A percentile compares a stretch with the other conserved stretches of the same genome.
These are phyloP conservation scores for Lipomyces oligophaga DNA, from an alignment of 805 yeast genomes.

Conservation along the genomic window DNA sequence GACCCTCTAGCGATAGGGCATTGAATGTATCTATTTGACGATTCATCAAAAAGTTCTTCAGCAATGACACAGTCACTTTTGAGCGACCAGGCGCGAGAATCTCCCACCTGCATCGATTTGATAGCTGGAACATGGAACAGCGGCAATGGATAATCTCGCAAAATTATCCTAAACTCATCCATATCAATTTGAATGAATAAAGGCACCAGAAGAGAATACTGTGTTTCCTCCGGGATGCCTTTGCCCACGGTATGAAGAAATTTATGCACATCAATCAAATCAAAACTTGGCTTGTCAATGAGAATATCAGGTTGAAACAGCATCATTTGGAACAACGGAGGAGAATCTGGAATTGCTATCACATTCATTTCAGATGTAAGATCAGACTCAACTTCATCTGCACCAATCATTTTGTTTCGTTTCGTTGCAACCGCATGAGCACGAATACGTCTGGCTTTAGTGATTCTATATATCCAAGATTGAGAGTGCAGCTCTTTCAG, in stretches of 20 bases:
- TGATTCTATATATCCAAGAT: constrained; percentile 70
- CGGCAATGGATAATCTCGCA: constrained; percentile 86
- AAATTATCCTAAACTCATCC: constrained; percentile 61
- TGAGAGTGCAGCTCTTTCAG: constrained; percentile 49
- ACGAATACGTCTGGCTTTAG: constrained; percentile 36
- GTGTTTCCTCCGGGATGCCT: constrained; percentile 69
- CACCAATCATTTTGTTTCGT: constrained; percentile 41
- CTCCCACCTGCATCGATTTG: constrained; percentile 38
- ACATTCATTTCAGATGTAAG: constrained; percentile 47
- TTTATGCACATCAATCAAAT: constrained; percentile 50
- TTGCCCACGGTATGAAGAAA: constrained; percentile 73
- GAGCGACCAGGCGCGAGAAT: constrained; percentile 37
- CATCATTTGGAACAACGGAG: constrained; percentile 52
- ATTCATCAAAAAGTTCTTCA: constrained; percentile 56
- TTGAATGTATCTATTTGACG: constrained; percentile 54
- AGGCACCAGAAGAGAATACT: constrained; percentile 68
- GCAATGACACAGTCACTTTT: constrained; percentile 65
- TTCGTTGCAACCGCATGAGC: constrained; percentile 38
- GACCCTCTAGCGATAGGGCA: constrained; percentile 56
- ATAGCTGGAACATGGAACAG: constrained; percentile 64
- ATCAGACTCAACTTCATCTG: constrained; percentile 35
- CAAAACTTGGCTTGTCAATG: constrained; percentile 51
- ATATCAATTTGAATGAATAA: constrained; percentile 52
- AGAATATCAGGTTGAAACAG: constrained; percentile 49
- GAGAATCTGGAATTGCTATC: constrained; percentile 46